Percentiles rank a stretch among this genome's conserved stretches.
Evolutionary conservation across 2,329 filamentous ascomycete species (phyloP).

Genomic region (Hymenoscyphus infarciens): DNA sequence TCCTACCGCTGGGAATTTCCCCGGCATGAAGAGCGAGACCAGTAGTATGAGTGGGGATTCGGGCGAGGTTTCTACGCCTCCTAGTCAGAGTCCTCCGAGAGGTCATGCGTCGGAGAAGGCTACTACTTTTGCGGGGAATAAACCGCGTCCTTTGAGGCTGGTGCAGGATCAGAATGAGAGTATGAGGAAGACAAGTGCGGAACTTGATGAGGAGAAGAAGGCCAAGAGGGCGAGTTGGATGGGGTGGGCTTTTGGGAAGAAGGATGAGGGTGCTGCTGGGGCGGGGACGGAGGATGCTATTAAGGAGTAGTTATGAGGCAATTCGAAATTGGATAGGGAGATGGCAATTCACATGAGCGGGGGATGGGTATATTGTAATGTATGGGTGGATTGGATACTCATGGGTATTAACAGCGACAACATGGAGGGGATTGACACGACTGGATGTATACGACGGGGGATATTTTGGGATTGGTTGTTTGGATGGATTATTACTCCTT

Average conservation of each 20-base stretch:
- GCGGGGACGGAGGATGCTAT: constrained; percentile 22
- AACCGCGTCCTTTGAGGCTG: constrained; percentile 79
- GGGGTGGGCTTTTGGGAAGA: constrained; percentile 48
- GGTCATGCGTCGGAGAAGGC: constrained; percentile 43
- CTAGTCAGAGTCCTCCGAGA: constrained; percentile 51
- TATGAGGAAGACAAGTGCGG: constrained; percentile 34
- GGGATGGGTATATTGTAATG: not conserved
- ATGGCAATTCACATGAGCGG: not conserved
- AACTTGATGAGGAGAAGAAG: constrained; percentile 41
- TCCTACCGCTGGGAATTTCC: constrained; percentile 61
- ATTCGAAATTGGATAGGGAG: not conserved
- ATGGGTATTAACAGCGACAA: not conserved
- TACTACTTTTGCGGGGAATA: constrained; percentile 62
- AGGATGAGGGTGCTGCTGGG: constrained; percentile 23
- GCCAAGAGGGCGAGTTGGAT: constrained; percentile 65
- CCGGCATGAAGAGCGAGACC: constrained; percentile 53
- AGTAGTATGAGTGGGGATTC: constrained; percentile 58
- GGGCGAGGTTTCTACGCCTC: constrained; percentile 54
- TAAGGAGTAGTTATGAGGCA: constrained; percentile 21
- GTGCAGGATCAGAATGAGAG: constrained; percentile 70
- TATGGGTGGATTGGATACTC: not conserved
- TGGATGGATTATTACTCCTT: not conserved
- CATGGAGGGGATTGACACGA: not conserved
- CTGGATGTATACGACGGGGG: not conserved
- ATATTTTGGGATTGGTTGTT: not conserved